These are phyloP conservation scores for Ceriops decandra DNA, from an alignment of 345 rosid genomes.

Conservation along the genomic window DNA sequence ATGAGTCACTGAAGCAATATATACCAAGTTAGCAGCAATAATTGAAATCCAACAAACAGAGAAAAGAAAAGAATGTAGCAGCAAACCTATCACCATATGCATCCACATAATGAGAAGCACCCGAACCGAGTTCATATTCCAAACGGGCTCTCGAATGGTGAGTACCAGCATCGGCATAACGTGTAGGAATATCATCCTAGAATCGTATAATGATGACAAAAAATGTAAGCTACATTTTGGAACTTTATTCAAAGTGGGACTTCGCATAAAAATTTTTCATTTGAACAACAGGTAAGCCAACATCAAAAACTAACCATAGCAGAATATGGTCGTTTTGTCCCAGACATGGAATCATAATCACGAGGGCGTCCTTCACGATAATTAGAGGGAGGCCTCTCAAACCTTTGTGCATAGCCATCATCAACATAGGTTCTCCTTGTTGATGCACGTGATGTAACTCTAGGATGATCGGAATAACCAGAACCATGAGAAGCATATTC, in stretches of 20 bases:
- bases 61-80: background rate
- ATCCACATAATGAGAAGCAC: constrained; percentile 72
- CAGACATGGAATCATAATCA: constrained; percentile 79
- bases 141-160: constrained; percentile 88
- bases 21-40: background rate
- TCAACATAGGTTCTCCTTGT: constrained; percentile 76
- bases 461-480: constrained; percentile 66
- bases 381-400: constrained; percentile 73
- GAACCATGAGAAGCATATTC: constrained; percentile 69
- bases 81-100: constrained; percentile 78
- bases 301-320: constrained; percentile 55
- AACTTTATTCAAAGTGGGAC: background rate
- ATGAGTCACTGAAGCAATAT: constrained; percentile 5
- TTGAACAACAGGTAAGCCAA: background rate
- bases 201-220: constrained; percentile 1
- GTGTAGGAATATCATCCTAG: constrained; percentile 85
- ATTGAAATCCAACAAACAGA: background rate
- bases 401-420: constrained; percentile 73
- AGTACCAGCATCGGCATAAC: constrained; percentile 61
- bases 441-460: constrained; percentile 60
- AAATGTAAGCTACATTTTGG: constrained; percentile 1
- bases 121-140: constrained; percentile 66
- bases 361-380: constrained; percentile 76
- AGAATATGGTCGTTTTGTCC: constrained; percentile 85
- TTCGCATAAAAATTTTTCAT: background rate